A percentile compares a stretch with the other conserved stretches of the same genome.
Conservation (phyloP, 768 basidiomycete species). For the Coprinopsis cinerea region DNA sequence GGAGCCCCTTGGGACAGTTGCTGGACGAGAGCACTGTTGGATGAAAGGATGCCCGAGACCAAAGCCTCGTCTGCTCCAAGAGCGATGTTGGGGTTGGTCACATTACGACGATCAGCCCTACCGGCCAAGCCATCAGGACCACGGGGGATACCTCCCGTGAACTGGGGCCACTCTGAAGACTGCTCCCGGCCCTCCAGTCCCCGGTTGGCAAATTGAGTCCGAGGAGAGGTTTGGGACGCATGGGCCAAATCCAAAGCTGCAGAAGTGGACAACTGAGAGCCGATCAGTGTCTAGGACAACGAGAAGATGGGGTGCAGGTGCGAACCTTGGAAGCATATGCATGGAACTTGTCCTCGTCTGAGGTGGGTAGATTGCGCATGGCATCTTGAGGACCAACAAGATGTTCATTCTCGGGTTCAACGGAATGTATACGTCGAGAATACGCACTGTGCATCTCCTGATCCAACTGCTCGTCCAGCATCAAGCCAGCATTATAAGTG, state of each 20-base stretch:
- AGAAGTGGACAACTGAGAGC: slow-evolving; percentile 68
- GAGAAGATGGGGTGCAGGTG: slow-evolving; percentile 3
- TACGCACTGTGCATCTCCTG: slow-evolving; percentile 89
- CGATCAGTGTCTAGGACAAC: slow-evolving; percentile 7
- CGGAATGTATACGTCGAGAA: not conserved
- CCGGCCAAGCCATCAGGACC: slow-evolving; percentile 51
- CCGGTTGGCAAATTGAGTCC: slow-evolving; percentile 50
- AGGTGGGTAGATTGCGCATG: slow-evolving; percentile 82
- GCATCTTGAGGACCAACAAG: slow-evolving; percentile 50
- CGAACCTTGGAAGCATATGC: slow-evolving; percentile 61
- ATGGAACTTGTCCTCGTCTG: slow-evolving; percentile 83
- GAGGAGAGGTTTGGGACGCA: slow-evolving; percentile 74
- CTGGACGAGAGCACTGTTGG: slow-evolving; percentile 57
- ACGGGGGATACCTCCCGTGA: slow-evolving; percentile 56
- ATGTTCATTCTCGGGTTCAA: slow-evolving; percentile 6
- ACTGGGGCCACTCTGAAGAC: slow-evolving; percentile 94
- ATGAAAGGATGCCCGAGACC: slow-evolving; percentile 43
- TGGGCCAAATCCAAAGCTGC: slow-evolving; percentile 92
- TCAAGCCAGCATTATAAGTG: slow-evolving; percentile 78
- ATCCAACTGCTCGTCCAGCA: slow-evolving; percentile 90
- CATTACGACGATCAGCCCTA: slow-evolving; percentile 61
- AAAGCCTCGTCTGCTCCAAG: slow-evolving; percentile 48
- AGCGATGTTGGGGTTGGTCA: slow-evolving; percentile 69
- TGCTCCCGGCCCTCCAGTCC: slow-evolving; percentile 57
- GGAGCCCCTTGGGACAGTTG: slow-evolving; percentile 52